These are phyloP conservation scores for Hemileccinum rubropunctum DNA, from an alignment of 768 basidiomycete species.

Conservation along the genomic window DNA sequence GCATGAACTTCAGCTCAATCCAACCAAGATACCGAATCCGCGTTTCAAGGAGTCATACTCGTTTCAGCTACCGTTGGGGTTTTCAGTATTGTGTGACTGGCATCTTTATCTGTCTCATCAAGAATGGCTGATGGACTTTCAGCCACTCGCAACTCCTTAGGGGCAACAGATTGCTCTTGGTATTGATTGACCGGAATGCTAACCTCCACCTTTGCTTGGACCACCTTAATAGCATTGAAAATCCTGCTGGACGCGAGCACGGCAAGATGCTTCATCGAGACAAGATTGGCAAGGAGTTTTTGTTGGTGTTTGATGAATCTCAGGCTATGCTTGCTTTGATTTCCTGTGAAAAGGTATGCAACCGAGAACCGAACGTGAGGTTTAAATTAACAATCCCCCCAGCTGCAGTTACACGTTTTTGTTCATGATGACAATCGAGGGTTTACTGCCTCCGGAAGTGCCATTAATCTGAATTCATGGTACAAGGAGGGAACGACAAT, in stretches of 20 bases:
- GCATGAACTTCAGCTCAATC: constrained; percentile 30
- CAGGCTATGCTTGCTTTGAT: constrained; percentile 48
- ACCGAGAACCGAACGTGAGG: not conserved
- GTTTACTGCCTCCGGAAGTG: constrained; percentile 41
- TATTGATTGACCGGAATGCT: constrained; percentile 34
- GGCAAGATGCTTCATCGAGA: constrained; percentile 40
- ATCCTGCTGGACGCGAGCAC: constrained; percentile 30
- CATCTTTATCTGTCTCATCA: not conserved
- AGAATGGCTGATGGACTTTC: not conserved
- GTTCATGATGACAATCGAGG: constrained; percentile 46
- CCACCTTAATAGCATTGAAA: constrained; percentile 28
- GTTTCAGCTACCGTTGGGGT: constrained; percentile 22
- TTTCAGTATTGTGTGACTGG: constrained; percentile 23
- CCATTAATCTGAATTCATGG: constrained; percentile 46
- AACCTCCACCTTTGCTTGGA: constrained; percentile 41
- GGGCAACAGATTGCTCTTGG: constrained; percentile 37
- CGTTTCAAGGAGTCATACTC: constrained; percentile 25
- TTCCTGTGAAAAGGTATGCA: constrained; percentile 39
- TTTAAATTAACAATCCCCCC: not conserved
- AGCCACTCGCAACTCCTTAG: constrained; percentile 42
- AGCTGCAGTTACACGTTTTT: constrained; percentile 45
- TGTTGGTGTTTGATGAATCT: constrained; percentile 52
- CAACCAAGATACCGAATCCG: constrained; percentile 18
- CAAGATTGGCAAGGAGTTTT: constrained; percentile 44
- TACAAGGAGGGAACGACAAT: constrained; percentile 39